A percentile compares a stretch with the other conserved stretches of the same genome.
These are phyloP conservation scores for Chlamydomonas reinhardtii DNA, from an alignment of 163 green algal species.

Conservation along the genomic window DNA sequence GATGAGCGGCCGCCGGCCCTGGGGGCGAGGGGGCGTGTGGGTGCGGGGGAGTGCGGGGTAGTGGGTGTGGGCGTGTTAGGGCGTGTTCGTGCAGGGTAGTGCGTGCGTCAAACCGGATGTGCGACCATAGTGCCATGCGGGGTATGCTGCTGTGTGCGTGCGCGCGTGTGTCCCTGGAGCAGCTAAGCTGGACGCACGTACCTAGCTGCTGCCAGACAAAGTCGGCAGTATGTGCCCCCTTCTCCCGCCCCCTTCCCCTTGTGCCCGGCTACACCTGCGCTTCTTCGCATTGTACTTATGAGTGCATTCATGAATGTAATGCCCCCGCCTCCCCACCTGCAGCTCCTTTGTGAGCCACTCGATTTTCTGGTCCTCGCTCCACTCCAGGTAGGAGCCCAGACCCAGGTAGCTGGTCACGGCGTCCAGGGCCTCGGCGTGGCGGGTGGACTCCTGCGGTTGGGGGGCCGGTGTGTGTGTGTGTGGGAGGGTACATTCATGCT, in stretches of 20 bases:
- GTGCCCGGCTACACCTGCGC: too few relatives aligned
- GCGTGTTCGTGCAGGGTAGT: not conserved
- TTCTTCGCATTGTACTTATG: too few relatives aligned
- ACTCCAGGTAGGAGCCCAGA: slow-evolving; percentile 82
- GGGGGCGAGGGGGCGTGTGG: not conserved
- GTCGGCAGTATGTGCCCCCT: too few relatives aligned
- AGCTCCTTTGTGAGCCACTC: slow-evolving; percentile 85
- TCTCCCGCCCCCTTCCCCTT: too few relatives aligned
- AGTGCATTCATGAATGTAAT: too few relatives aligned
- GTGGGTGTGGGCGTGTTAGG: not conserved
- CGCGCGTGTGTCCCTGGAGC: too few relatives aligned
- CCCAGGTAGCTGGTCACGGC: slow-evolving; percentile 89
- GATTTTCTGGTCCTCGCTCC: slow-evolving; percentile 85
- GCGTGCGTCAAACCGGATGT: too few relatives aligned
- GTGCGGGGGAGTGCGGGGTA: not conserved
- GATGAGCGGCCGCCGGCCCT: slow-evolving; percentile 89
- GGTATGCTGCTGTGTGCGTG: too few relatives aligned
- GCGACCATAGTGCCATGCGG: too few relatives aligned
- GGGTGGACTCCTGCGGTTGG: slow-evolving; percentile 52
- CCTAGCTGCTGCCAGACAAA: too few relatives aligned
- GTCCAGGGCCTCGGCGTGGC: slow-evolving; percentile 90
- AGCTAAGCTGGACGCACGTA: too few relatives aligned
- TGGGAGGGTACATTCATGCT: not conserved
- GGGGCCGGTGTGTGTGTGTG: not conserved
- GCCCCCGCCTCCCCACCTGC: slow-evolving; percentile 35